phyloP scores from a whole-genome alignment of 768 basidiomycete genomes.

The Amanita pseudoporphyria region DNA sequence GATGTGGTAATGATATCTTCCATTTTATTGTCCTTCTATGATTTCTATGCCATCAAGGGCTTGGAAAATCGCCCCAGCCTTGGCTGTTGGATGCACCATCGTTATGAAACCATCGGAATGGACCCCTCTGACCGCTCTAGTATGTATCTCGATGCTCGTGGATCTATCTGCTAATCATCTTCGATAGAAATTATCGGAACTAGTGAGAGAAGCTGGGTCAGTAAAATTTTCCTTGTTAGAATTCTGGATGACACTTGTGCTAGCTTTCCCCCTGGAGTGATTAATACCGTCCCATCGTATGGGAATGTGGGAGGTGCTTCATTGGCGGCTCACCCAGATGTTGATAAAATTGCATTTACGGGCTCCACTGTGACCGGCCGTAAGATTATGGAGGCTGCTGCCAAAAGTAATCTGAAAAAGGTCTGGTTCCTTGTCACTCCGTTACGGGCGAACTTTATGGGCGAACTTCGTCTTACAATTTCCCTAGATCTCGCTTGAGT shows the following conservation, averaged over 20 bases:
- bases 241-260: constrained; percentile 6
- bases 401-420: constrained; percentile 92
- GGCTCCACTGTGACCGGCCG: constrained; percentile 87
- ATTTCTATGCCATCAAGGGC: constrained; percentile 31
- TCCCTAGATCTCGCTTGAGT: constrained; percentile 73
- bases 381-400: constrained; percentile 86
- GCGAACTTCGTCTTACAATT: not conserved
- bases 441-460: not conserved
- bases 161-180: constrained; percentile 6
- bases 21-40: not conserved
- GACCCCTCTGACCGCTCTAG: constrained; percentile 76
- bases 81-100: constrained; percentile 86
- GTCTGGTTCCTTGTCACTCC: constrained; percentile 20
- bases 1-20: constrained; percentile 48
- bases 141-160: constrained; percentile 20
- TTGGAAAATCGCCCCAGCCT: constrained; percentile 91
- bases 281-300: constrained; percentile 81
- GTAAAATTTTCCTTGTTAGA: constrained; percentile 12
- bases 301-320: constrained; percentile 81
- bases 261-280: constrained; percentile 84
- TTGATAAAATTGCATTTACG: constrained; percentile 95
- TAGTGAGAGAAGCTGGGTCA: constrained; percentile 79
- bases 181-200: constrained; percentile 67
- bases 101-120: constrained; percentile 94
- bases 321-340: constrained; percentile 68